These are phyloP conservation scores for Hymenoscyphus fructigenus DNA, from an alignment of 2,329 filamentous ascomycete genomes.

Conservation along the genomic window DNA sequence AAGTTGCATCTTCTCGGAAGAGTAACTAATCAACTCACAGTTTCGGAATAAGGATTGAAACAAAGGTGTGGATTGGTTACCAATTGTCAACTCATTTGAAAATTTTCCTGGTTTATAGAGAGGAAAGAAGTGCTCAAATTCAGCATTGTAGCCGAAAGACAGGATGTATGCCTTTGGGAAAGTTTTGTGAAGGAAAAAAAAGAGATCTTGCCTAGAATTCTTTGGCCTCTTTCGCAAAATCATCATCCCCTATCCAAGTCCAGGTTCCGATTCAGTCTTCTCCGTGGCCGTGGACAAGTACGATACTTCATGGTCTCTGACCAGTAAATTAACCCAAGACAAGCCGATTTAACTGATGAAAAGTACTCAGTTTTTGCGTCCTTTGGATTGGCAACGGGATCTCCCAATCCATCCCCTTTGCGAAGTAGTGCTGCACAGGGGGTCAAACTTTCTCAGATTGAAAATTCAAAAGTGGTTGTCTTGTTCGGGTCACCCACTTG, in stretches of 20 bases:
- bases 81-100: conserved; percentile 1
- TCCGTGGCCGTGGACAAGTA: conserved; percentile 4
- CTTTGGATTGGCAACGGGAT: not conserved
- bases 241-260: not conserved
- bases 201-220: conserved; percentile 1
- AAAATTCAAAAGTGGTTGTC: not conserved
- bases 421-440: not conserved
- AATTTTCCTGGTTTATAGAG: not conserved
- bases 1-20: not conserved
- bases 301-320: not conserved
- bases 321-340: not conserved
- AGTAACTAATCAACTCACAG: not conserved
- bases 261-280: not conserved
- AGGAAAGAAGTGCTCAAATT: conserved; percentile 5
- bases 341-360: not conserved
- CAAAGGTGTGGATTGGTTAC: not conserved
- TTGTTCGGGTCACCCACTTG: not conserved
- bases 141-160: not conserved
- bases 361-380: not conserved
- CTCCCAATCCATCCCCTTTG: not conserved
- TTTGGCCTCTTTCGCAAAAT: not conserved
- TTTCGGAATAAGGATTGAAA: not conserved
- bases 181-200: not conserved
- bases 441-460: not conserved
- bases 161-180: not conserved